These are phyloP conservation scores for Ogataea allantospora DNA, from an alignment of 805 yeast species.

Conservation along the genomic window DNA sequence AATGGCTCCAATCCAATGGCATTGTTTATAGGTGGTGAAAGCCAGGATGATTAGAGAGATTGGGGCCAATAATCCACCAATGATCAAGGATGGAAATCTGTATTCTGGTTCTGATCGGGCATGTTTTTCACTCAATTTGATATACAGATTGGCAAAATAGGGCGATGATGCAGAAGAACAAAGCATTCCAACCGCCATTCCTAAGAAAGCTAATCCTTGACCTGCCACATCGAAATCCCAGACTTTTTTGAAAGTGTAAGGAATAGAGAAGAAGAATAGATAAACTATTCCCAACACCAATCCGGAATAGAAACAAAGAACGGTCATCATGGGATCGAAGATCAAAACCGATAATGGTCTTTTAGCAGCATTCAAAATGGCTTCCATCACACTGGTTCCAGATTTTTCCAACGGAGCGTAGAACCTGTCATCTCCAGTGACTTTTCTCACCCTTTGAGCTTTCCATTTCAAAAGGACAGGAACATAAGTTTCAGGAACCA, in stretches of 20 bases:
- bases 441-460: constrained; percentile 48
- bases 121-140: constrained; percentile 31
- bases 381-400: constrained; percentile 37
- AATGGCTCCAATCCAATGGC: constrained; percentile 55
- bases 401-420: constrained; percentile 42
- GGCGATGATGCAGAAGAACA: constrained; percentile 40
- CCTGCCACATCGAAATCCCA: constrained; percentile 51
- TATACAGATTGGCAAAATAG: constrained; percentile 35
- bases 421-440: constrained; percentile 37
- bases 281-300: constrained; percentile 58
- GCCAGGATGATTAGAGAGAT: constrained; percentile 58
- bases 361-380: constrained; percentile 45
- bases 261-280: constrained; percentile 64
- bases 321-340: constrained; percentile 54
- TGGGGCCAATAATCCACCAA: constrained; percentile 49
- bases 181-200: constrained; percentile 51
- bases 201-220: constrained; percentile 64
- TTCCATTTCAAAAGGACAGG: constrained; percentile 51
- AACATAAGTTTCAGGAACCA: constrained; percentile 45
- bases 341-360: constrained; percentile 51
- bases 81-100: constrained; percentile 58
- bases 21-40: constrained; percentile 52
- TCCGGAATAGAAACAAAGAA: constrained; percentile 56
- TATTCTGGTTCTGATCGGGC: constrained; percentile 55
- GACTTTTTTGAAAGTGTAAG: constrained; percentile 54